These are phyloP conservation scores for Lasiosphaeria miniovina DNA, from an alignment of 495 filamentous ascomycete species.

Conservation along the genomic window DNA sequence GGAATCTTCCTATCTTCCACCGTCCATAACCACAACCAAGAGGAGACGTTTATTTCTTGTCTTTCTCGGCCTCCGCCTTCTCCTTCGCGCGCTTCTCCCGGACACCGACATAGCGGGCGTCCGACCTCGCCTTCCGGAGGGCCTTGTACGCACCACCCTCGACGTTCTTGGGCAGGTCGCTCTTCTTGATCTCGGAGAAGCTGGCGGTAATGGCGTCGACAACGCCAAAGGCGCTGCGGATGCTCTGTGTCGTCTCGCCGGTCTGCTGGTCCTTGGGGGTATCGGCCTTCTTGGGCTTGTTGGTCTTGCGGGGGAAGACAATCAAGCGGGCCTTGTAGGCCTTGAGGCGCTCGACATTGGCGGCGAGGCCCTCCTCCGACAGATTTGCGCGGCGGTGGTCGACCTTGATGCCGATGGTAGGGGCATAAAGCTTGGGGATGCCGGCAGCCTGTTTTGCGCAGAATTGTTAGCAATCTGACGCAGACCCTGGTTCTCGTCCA, in stretches of 20 bases:
- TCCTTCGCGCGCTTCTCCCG: conserved; percentile 92
- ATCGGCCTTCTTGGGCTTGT: conserved; percentile 87
- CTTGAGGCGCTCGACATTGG: conserved; percentile 94
- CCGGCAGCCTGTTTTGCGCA: conserved; percentile 71
- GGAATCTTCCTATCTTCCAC: conserved; percentile 30
- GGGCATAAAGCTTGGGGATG: conserved; percentile 89
- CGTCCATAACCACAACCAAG: conserved; percentile 7
- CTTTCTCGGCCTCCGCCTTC: conserved; percentile 83
- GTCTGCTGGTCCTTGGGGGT: conserved; percentile 81
- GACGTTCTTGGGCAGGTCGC: conserved; percentile 69
- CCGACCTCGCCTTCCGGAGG: conserved; percentile 80
- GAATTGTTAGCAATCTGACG: conserved; percentile 13
- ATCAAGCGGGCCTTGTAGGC: conserved; percentile 93
- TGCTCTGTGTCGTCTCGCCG: conserved; percentile 59
- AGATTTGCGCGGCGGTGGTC: conserved; percentile 96
- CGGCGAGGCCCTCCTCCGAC: conserved; percentile 84
- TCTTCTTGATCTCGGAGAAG: conserved; percentile 76
- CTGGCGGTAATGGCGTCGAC: conserved; percentile 54
- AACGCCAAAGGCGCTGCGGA: conserved; percentile 65
- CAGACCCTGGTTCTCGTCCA: no score
- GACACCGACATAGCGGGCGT: conserved; percentile 74
- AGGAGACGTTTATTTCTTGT: conserved; percentile 76
- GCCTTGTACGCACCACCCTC: conserved; percentile 78
- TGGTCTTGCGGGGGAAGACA: conserved; percentile 93
- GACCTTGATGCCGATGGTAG: conserved; percentile 94